Evolutionary conservation across 192 early-diverging fungal genomes (phyloP).

Genomic region (Funneliformis geosporum): DNA sequence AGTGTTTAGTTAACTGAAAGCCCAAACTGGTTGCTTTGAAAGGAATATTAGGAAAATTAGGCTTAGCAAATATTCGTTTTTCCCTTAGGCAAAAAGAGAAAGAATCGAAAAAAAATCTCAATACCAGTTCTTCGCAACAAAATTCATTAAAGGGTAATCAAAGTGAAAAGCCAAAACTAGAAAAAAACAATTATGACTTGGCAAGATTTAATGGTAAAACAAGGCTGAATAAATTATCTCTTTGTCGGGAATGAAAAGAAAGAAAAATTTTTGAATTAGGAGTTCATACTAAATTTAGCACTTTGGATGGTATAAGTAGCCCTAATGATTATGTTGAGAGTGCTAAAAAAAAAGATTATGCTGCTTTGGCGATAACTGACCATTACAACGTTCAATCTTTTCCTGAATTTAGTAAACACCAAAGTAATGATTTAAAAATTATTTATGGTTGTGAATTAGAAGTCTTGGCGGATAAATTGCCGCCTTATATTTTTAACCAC

Average conservation of each 20-base stretch:
- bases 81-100: not conserved
- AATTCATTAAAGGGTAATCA: not conserved
- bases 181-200: not conserved
- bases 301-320: slow-evolving; percentile 3
- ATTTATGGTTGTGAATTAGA: slow-evolving; percentile 14
- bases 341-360: not conserved
- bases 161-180: too few relatives aligned
- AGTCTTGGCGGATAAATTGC: not conserved
- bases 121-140: too few relatives aligned
- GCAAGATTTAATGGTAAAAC: not conserved
- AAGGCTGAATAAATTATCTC: not conserved
- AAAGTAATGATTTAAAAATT: not conserved
- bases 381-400: slow-evolving; percentile 3
- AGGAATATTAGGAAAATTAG: not conserved
- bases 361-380: slow-evolving; percentile 1
- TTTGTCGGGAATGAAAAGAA: not conserved
- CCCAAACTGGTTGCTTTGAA: not conserved
- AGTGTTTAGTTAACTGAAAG: too few relatives aligned
- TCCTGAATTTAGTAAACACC: slow-evolving; percentile 3
- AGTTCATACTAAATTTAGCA: slow-evolving; percentile 10
- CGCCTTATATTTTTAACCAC: slow-evolving; percentile 12
- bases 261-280: slow-evolving; percentile 12
- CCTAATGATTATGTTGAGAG: not conserved
- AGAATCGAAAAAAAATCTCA: too few relatives aligned
- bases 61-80: slow-evolving; percentile 8